These are phyloP conservation scores for Angophora floribunda DNA, from an alignment of 345 rosid species.

Conservation along the genomic window DNA sequence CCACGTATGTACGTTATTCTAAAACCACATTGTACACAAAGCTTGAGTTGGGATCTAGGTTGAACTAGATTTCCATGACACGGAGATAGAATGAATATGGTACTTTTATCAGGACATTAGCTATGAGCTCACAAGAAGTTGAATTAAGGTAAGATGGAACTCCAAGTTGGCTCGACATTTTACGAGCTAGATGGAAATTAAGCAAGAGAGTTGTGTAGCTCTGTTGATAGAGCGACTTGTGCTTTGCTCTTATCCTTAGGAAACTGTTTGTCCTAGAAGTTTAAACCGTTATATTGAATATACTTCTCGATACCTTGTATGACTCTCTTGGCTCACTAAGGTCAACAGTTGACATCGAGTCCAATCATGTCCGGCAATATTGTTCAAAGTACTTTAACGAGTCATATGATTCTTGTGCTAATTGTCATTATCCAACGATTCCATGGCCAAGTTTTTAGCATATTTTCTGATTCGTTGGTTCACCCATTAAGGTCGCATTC, in stretches of 20 bases:
- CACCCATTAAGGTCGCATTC: background rate
- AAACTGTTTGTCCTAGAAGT: background rate
- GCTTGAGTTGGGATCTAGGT: background rate
- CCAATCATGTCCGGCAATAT: background rate
- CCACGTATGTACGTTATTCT: background rate
- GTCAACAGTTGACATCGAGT: background rate
- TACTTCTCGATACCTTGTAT: background rate
- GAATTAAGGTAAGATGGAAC: background rate
- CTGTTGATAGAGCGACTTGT: background rate
- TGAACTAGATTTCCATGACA: background rate
- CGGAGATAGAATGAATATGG: background rate
- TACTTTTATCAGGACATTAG: background rate
- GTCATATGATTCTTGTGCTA: background rate
- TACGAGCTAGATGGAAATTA: background rate
- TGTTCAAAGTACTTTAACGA: background rate
- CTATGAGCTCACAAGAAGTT: background rate
- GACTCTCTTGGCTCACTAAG: background rate
- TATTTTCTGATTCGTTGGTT: background rate
- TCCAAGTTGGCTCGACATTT: background rate
- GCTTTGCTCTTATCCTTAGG: background rate
- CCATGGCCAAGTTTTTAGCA: background rate
- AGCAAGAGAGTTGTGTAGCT: background rate
- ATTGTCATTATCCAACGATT: background rate
- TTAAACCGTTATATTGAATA: background rate
- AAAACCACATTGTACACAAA: background rate